Evolutionary conservation across 2,329 filamentous ascomycete species (phyloP).

Genomic region (Penicillium verrucosum): DNA sequence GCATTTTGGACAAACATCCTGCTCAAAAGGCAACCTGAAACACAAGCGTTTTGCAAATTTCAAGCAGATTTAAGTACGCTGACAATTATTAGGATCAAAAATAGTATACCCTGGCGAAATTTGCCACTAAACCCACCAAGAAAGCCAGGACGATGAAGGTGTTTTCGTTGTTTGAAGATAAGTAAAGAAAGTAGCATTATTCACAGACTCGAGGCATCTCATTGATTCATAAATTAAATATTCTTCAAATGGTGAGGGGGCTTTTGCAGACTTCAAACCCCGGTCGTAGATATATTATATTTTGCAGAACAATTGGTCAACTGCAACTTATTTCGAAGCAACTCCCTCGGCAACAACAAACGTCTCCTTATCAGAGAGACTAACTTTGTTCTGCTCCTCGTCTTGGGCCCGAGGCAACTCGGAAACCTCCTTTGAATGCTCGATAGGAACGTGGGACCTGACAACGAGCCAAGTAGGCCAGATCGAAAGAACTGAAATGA

Average conservation of each 20-base stretch:
- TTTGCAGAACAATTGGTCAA: not conserved
- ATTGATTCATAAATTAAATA: not conserved
- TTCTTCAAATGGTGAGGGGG: not conserved
- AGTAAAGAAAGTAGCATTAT: not conserved
- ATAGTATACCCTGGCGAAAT: not conserved
- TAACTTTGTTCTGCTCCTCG: conserved; percentile 11
- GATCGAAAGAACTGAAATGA: conserved; percentile 20
- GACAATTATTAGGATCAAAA: conserved; percentile 1
- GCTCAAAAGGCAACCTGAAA: conserved; percentile 6
- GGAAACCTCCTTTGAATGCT: conserved; percentile 12
- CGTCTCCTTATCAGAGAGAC: not conserved
- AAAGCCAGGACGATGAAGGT: not conserved
- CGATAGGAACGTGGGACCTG: conserved; percentile 19
- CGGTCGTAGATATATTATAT: not conserved
- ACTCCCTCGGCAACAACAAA: not conserved
- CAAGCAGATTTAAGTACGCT: not conserved
- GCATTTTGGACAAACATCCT: conserved; percentile 8
- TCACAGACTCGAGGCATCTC: not conserved
- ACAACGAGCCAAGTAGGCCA: conserved; percentile 30
- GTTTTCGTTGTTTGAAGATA: not conserved
- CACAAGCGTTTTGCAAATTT: fast-evolving
- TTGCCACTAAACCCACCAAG: not conserved
- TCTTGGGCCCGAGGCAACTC: conserved; percentile 4
- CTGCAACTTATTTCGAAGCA: not conserved
- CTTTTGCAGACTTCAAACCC: not conserved